A percentile compares a stretch with the other conserved stretches of the same genome.
These are phyloP conservation scores for Trametes elegans DNA, from an alignment of 768 basidiomycete genomes.

Conservation along the genomic window DNA sequence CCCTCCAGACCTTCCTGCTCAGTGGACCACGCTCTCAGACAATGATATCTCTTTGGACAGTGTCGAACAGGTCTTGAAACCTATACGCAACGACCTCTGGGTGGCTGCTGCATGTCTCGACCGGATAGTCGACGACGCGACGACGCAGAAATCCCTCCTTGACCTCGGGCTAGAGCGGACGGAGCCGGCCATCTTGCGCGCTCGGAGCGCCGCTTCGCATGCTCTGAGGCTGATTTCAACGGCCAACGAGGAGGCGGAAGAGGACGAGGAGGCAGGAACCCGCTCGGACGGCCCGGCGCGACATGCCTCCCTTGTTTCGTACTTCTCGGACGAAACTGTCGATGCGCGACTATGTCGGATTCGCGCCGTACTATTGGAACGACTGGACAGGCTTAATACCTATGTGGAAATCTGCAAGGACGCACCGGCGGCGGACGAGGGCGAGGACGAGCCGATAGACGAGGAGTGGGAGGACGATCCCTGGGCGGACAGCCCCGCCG, in stretches of 20 bases:
- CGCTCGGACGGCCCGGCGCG: slow-evolving; percentile 22
- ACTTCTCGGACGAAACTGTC: slow-evolving; percentile 55
- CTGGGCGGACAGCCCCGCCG: slow-evolving; percentile 56
- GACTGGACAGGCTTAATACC: slow-evolving; percentile 71
- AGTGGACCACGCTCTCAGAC: slow-evolving; percentile 59
- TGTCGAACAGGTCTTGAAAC: slow-evolving; percentile 46
- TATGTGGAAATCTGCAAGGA: slow-evolving; percentile 58
- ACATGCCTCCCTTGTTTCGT: slow-evolving; percentile 37
- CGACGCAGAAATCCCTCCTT: slow-evolving; percentile 56
- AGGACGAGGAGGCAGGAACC: background rate
- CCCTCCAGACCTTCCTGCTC: slow-evolving; percentile 29
- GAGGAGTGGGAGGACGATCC: slow-evolving; percentile 78
- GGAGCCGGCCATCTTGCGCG: slow-evolving; percentile 35
- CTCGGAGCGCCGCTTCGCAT: slow-evolving; percentile 42
- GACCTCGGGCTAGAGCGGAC: slow-evolving; percentile 65
- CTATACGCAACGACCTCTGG: slow-evolving; percentile 70
- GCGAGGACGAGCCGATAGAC: slow-evolving; percentile 29
- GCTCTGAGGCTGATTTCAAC: slow-evolving; percentile 19
- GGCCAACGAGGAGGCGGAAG: slow-evolving; percentile 17
- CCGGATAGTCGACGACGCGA: slow-evolving; percentile 56
- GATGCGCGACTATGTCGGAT: slow-evolving; percentile 67
- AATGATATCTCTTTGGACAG: slow-evolving; percentile 52
- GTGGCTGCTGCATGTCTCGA: slow-evolving; percentile 72
- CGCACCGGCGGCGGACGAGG: slow-evolving; percentile 29
- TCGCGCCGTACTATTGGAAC: slow-evolving; percentile 64